phyloP scores from a whole-genome alignment of 345 rosid genomes.

The Eucalyptus viminalis region DNA sequence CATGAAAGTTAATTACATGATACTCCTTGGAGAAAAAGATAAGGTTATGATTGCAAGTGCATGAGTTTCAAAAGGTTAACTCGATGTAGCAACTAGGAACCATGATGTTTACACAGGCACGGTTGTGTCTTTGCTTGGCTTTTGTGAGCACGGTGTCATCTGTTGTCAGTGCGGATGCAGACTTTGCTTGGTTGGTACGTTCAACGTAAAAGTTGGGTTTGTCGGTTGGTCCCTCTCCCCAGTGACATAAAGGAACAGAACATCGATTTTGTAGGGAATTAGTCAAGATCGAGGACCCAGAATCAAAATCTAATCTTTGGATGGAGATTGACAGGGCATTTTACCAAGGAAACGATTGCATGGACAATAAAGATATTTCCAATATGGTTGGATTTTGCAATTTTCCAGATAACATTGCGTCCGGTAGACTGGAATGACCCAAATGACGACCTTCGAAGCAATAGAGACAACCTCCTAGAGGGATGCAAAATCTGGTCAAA shows the following conservation, averaged over 20 bases:
- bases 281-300: not conserved
- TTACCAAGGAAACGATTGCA: not conserved
- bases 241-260: not conserved
- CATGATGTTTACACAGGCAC: not conserved
- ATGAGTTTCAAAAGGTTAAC: not conserved
- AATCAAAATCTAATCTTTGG: not conserved
- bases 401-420: not conserved
- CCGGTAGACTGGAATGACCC: not conserved
- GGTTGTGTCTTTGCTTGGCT: not conserved
- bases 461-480: not conserved
- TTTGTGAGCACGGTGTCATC: not conserved
- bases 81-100: not conserved
- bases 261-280: not conserved
- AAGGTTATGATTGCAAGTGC: not conserved
- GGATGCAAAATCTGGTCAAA: not conserved
- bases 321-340: not conserved
- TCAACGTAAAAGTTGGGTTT: not conserved
- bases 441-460: not conserved
- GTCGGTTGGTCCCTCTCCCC: not conserved
- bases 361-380: not conserved
- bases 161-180: not conserved
- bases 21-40: not conserved
- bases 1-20: not conserved
- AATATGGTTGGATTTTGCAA: not conserved
- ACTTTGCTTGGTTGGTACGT: not conserved